Evolutionary conservation across 2,329 filamentous ascomycete species (phyloP), one percentile per base, ranked within the genome.

Genomic region (Penicillium carneum): DNA sequence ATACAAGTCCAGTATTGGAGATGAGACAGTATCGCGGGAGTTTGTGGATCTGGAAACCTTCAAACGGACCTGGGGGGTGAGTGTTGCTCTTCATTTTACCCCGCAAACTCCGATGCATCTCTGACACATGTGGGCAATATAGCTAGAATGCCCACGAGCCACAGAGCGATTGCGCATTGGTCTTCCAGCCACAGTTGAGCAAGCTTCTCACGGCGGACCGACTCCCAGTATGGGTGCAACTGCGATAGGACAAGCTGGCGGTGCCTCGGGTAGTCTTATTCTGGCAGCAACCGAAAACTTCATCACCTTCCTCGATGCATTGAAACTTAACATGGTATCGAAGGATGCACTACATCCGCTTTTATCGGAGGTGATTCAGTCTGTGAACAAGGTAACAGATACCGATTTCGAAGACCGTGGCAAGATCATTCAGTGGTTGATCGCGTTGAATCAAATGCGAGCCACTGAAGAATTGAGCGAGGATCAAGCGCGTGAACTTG

Each of bases 361-460:
- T 20, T 84, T 99, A 2, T 94, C 93, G 1, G 95, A 98, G 71
- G 92, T 97, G 18, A 99, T 99, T 63, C 94, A 97, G 73, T 93
- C 92, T 2, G 94, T 97, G 66, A 98, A 98, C 80, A 95, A 96
- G 74, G 95, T 99, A 65, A 97, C 94, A 3, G 93, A 96, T 75
- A 87, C 89, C 64, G 94, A 98, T 72, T 99, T 99, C 75, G 93
- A 98, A 69, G 93, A 90, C 74, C 89, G 96, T 68, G 93, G 91
- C 70, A 98, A 98, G 84, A 98, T 99, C 70, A 93, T 99, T 59
- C 93, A 97, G 77, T 99, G 95, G 95, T 84, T 99, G 68, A 99
- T 99, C 71, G 90, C 92, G 7, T 83, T 99, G 66, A 99, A 99
- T 75, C 93, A 97, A 80, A 98, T 99, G 95, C 92, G 92, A 74